phyloP scores from a whole-genome alignment of 1,284 basidiomycete species.

The Athelia psychrophila region DNA sequence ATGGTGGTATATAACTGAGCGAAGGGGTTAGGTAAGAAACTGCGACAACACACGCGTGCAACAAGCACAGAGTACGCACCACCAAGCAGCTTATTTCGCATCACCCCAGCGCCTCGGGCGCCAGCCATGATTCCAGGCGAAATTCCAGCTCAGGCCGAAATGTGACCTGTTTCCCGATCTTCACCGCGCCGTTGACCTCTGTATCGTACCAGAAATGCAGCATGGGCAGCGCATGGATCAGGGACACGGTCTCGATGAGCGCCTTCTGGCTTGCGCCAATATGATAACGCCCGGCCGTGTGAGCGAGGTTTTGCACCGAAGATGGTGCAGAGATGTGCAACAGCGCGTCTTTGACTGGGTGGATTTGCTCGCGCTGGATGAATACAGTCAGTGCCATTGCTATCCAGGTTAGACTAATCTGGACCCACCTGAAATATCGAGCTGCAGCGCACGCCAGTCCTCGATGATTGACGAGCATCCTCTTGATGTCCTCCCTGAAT shows the following conservation, averaged over 20 bases:
- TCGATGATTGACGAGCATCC: slow-evolving; percentile 90
- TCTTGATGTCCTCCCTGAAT: slow-evolving; percentile 92
- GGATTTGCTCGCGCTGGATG: slow-evolving; percentile 66
- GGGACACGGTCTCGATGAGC: slow-evolving; percentile 83
- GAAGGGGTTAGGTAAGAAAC: background rate
- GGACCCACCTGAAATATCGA: slow-evolving; percentile 82
- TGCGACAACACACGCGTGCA: background rate
- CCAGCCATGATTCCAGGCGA: slow-evolving; percentile 68
- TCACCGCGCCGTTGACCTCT: slow-evolving; percentile 75
- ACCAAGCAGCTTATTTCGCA: slow-evolving; percentile 85
- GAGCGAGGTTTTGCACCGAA: slow-evolving; percentile 67
- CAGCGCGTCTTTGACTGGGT: slow-evolving; percentile 85
- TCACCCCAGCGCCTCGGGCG: slow-evolving; percentile 42
- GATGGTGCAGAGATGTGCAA: slow-evolving; percentile 80
- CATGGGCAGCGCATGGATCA: slow-evolving; percentile 87
- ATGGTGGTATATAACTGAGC: slow-evolving; percentile 93
- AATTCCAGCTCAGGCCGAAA: slow-evolving; percentile 83
- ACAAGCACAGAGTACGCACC: slow-evolving; percentile 52
- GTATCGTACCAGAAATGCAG: slow-evolving; percentile 93
- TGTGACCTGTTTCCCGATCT: slow-evolving; percentile 80
- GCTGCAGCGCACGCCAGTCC: slow-evolving; percentile 87
- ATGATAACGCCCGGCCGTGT: slow-evolving; percentile 54
- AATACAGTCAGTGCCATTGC: slow-evolving; percentile 3
- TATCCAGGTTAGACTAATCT: background rate
- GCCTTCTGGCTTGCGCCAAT: slow-evolving; percentile 88